These are phyloP conservation scores for Penicillium soppii DNA, from an alignment of 495 filamentous ascomycete genomes.

Conservation along the genomic window DNA sequence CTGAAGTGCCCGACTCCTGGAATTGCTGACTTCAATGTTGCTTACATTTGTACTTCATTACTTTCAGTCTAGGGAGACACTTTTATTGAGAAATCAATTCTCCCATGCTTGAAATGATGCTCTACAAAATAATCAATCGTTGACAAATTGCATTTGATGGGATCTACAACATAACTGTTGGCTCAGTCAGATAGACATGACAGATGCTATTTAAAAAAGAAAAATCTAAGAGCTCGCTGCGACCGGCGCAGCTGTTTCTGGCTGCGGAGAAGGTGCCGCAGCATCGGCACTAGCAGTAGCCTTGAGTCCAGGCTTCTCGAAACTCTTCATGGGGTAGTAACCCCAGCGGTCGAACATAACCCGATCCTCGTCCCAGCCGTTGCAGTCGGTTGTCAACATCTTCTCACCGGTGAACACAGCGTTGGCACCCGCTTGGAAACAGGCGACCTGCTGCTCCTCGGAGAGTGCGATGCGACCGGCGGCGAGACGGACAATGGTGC, in stretches of 20 bases:
- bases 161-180: conserved; percentile 1
- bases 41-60: too few species aligned
- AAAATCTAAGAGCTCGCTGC: conserved; percentile 23
- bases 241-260: conserved; percentile 29
- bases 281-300: conserved; percentile 4
- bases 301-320: conserved; percentile 29
- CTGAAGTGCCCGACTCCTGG: too few species aligned
- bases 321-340: conserved; percentile 65
- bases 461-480: conserved; percentile 73
- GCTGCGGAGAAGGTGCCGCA: conserved; percentile 7
- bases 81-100: too few species aligned
- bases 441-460: conserved; percentile 81
- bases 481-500: conserved; percentile 77
- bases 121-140: too few species aligned
- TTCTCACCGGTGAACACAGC: conserved; percentile 89
- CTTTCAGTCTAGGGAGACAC: too few species aligned
- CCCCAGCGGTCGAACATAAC: conserved; percentile 79
- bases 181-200: neutral
- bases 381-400: conserved; percentile 87
- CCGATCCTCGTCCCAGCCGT: conserved; percentile 83
- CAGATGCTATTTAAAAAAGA: neutral
- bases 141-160: neutral
- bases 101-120: too few species aligned
- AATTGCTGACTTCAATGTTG: too few species aligned
- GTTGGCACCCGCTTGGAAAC: conserved; percentile 84